Evolutionary conservation across 768 basidiomycete species (phyloP).

Genomic region (Amanita subjunquillea): DNA sequence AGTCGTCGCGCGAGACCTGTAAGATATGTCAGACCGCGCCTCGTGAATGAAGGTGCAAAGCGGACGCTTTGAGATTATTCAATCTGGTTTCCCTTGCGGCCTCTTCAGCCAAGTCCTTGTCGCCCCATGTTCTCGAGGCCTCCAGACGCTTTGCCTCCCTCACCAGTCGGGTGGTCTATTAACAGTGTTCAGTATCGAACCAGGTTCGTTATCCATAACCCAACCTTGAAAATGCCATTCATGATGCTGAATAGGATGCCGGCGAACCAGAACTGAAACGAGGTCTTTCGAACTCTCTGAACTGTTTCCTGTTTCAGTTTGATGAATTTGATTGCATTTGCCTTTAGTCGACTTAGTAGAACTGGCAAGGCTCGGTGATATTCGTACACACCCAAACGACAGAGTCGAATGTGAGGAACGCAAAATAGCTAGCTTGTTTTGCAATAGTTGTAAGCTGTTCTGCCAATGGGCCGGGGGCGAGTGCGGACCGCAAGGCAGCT

Average conservation of each 20-base stretch:
- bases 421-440: conserved; percentile 82
- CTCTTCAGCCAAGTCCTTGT: conserved; percentile 60
- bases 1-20: conserved; percentile 52
- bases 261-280: conserved; percentile 81
- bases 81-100: conserved; percentile 56
- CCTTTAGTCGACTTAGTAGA: conserved; percentile 26
- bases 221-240: conserved; percentile 60
- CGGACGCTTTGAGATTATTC: conserved; percentile 44
- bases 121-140: conserved; percentile 34
- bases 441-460: conserved; percentile 76
- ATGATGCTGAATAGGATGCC: conserved; percentile 77
- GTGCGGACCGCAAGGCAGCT: conserved; percentile 66
- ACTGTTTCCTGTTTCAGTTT: conserved; percentile 49
- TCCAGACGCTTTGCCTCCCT: conserved; percentile 48
- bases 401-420: conserved; percentile 76
- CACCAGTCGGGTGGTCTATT: conserved; percentile 49
- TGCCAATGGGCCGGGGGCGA: conserved; percentile 39
- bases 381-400: conserved; percentile 65
- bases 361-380: background rate
- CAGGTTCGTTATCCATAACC: conserved; percentile 1
- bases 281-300: conserved; percentile 47
- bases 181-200: background rate
- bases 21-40: conserved; percentile 1
- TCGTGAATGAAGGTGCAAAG: conserved; percentile 4
- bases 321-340: conserved; percentile 57